Conservation (phyloP, 2,329 filamentous ascomycete genomes). For the Ceratocystis lukuohia region DNA sequence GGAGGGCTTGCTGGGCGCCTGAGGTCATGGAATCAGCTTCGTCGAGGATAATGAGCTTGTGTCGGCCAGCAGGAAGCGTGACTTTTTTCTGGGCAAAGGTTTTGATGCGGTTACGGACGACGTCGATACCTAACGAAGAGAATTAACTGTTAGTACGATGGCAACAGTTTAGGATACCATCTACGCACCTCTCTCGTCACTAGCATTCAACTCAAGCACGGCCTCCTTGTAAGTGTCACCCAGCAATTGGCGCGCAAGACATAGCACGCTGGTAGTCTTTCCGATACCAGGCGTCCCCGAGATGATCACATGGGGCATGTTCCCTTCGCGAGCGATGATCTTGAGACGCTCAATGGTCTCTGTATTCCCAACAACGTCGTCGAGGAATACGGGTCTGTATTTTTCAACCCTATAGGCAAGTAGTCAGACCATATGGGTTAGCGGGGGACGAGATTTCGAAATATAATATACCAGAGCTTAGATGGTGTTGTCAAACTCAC, state of each 20-base stretch:
- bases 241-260: constrained; percentile 78
- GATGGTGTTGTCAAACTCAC: constrained; percentile 31
- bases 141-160: not conserved
- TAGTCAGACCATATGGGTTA: not conserved
- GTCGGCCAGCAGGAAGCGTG: constrained; percentile 74
- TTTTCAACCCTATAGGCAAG: constrained; percentile 71
- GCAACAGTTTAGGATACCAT: not conserved
- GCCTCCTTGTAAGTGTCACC: constrained; percentile 95
- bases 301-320: constrained; percentile 98
- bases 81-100: constrained; percentile 99
- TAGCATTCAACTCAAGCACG: constrained; percentile 89
- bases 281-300: constrained; percentile 99
- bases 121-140: constrained; percentile 61
- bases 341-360: constrained; percentile 95
- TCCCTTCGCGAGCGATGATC: constrained; percentile 95
- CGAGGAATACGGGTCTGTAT: constrained; percentile 84
- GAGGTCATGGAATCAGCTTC: constrained; percentile 98
- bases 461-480: too few species aligned
- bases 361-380: constrained; percentile 94
- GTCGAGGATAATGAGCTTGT: constrained; percentile 95
- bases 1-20: constrained; percentile 85
- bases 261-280: constrained; percentile 92
- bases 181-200: constrained; percentile 66
- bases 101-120: constrained; percentile 94
- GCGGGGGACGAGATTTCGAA: not conserved